A percentile compares a stretch with the other conserved stretches of the same genome.
These are phyloP conservation scores for Backusella morwellensis DNA, from an alignment of 192 early-diverging fungal genomes.

Conservation along the genomic window DNA sequence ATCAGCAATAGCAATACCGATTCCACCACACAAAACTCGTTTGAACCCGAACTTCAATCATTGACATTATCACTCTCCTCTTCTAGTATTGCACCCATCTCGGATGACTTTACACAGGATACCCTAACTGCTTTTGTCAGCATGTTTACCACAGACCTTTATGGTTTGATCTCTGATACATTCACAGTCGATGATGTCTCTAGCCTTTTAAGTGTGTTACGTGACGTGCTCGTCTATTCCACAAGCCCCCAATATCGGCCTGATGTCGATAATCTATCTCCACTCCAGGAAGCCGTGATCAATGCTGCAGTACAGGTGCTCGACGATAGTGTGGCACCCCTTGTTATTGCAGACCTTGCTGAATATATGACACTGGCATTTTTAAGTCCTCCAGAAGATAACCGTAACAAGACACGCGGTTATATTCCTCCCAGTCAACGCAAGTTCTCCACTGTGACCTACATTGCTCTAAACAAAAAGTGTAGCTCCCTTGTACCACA, in stretches of 20 bases:
- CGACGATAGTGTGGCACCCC: constrained; percentile 26
- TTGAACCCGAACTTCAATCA: constrained; percentile 25
- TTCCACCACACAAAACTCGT: neutral
- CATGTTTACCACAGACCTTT: constrained; percentile 59
- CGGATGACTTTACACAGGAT: constrained; percentile 66
- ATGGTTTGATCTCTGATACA: constrained; percentile 47
- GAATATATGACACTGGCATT: constrained; percentile 46
- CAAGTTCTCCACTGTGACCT: constrained; percentile 54
- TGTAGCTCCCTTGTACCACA: constrained; percentile 52
- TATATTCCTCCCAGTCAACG: constrained; percentile 28
- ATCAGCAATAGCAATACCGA: constrained; percentile 36
- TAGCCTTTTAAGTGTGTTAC: constrained; percentile 46
- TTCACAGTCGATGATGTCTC: constrained; percentile 58
- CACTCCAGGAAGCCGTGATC: constrained; percentile 68
- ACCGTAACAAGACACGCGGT: neutral
- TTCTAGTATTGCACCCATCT: constrained; percentile 21
- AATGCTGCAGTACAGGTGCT: constrained; percentile 47
- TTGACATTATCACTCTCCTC: constrained; percentile 24
- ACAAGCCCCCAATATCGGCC: constrained; percentile 54
- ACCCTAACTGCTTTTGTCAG: constrained; percentile 60
- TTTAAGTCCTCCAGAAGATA: constrained; percentile 28
- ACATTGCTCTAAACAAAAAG: constrained; percentile 72
- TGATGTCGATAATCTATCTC: constrained; percentile 61
- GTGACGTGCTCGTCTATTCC: constrained; percentile 61
- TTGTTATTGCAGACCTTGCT: constrained; percentile 40